Evolutionary conservation across 2,329 filamentous ascomycete species (phyloP).

Genomic region (Sporothrix humicola): DNA sequence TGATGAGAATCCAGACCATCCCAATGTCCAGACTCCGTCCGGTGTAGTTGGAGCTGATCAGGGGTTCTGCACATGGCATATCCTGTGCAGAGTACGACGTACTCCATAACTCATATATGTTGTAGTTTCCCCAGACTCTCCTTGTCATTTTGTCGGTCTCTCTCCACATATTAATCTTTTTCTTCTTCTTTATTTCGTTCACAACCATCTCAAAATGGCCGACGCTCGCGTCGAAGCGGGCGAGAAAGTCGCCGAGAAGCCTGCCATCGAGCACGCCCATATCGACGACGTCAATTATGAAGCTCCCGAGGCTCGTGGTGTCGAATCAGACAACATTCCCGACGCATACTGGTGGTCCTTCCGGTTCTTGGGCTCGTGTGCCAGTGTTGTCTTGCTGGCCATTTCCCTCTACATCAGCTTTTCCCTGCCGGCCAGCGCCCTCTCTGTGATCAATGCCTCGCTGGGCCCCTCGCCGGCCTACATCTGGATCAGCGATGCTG

Average conservation of each 20-base stretch:
- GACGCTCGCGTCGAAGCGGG: background rate
- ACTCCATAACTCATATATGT: background rate
- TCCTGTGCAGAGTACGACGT: no score
- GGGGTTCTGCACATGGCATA: no score
- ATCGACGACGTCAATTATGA: conserved; percentile 13
- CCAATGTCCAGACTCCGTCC: no score
- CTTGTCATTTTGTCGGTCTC: background rate
- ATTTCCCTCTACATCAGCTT: conserved; percentile 28
- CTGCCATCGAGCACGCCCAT: background rate
- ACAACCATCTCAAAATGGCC: background rate
- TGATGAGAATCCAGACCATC: no score
- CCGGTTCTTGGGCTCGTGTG: conserved; percentile 32
- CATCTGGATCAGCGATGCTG: conserved; percentile 35
- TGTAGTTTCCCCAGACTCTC: background rate
- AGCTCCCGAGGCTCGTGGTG: conserved; percentile 27
- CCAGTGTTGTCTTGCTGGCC: conserved; percentile 30
- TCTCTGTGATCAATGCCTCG: conserved; percentile 34
- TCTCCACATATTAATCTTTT: background rate
- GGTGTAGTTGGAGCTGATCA: no score
- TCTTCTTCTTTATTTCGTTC: background rate
- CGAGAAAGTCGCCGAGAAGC: background rate
- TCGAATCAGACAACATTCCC: conserved; percentile 32
- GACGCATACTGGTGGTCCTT: conserved; percentile 33
- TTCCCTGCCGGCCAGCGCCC: conserved; percentile 28
- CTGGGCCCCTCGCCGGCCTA: conserved; percentile 25